phyloP scores from a whole-genome alignment of 495 filamentous ascomycete genomes.

The Penicillium lividum region DNA sequence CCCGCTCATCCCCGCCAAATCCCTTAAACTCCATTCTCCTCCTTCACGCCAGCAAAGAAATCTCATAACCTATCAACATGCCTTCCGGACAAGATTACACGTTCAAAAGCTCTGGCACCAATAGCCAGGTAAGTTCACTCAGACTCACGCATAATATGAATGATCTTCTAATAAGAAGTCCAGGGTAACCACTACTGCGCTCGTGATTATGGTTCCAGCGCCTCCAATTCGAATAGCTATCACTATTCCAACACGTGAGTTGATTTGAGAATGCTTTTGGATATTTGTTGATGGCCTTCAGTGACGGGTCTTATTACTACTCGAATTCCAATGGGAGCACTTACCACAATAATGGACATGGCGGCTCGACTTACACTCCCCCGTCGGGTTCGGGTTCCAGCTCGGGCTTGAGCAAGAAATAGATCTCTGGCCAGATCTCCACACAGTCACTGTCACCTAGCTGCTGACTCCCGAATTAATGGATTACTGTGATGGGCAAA shows the following conservation, averaged over 20 bases:
- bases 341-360: constrained; percentile 44
- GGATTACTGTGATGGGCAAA: too few relatives aligned
- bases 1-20: too few relatives aligned
- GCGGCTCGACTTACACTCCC: constrained; percentile 15
- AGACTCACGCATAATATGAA: background rate
- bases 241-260: constrained; percentile 52
- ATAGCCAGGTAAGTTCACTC: constrained; percentile 40
- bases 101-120: constrained; percentile 47
- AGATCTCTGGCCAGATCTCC: background rate
- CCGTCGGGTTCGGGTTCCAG: background rate
- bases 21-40: background rate
- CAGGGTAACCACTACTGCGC: constrained; percentile 55
- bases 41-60: background rate
- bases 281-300: constrained; percentile 5
- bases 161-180: background rate
- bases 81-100: constrained; percentile 37
- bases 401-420: constrained; percentile 1
- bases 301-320: constrained; percentile 55
- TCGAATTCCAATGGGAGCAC: constrained; percentile 52
- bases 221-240: constrained; percentile 47
- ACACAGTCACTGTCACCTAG: too few relatives aligned
- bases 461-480: too few relatives aligned
- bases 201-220: constrained; percentile 47
- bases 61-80: constrained; percentile 17
- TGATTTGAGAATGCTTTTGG: background rate